Conservation (phyloP, 306 rosid species). For the Oemleria cerasiformis region DNA sequence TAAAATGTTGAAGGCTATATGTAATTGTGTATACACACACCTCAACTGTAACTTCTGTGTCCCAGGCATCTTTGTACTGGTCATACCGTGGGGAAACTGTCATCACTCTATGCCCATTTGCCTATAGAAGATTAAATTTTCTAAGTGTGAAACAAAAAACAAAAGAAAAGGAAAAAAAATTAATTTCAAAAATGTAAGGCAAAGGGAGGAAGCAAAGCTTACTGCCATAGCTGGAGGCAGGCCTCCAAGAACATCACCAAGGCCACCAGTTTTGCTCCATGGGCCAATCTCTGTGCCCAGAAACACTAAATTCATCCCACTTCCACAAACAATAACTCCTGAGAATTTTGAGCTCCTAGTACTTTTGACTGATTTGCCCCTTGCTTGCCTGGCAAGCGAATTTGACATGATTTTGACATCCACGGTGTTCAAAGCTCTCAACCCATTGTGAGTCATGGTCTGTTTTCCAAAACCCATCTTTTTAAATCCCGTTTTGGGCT, state of each 20-base stretch:
- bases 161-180: too few species aligned
- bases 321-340: slow-evolving; percentile 40
- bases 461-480: slow-evolving; percentile 34
- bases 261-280: slow-evolving; percentile 87
- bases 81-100: slow-evolving; percentile 67
- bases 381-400: slow-evolving; percentile 16
- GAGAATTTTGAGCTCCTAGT: slow-evolving; percentile 24
- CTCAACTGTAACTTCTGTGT: slow-evolving; percentile 51
- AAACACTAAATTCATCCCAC: slow-evolving; percentile 43
- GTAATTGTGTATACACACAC: slow-evolving; percentile 15
- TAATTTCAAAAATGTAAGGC: not conserved
- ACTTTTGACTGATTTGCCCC: slow-evolving; percentile 17
- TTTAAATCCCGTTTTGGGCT: slow-evolving; percentile 29
- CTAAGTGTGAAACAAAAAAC: too few species aligned
- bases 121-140: slow-evolving; percentile 37
- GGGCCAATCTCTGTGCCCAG: slow-evolving; percentile 66
- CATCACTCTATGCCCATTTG: slow-evolving; percentile 78
- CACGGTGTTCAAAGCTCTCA: slow-evolving; percentile 49
- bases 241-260: slow-evolving; percentile 88
- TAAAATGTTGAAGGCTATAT: not conserved
- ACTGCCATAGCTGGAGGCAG: slow-evolving; percentile 82
- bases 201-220: slow-evolving; percentile 25
- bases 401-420: slow-evolving; percentile 34
- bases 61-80: slow-evolving; percentile 92
- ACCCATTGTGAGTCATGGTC: slow-evolving; percentile 37